These are phyloP conservation scores for Plantago rigida DNA, from an alignment of 305 asterid genomes.

Conservation along the genomic window DNA sequence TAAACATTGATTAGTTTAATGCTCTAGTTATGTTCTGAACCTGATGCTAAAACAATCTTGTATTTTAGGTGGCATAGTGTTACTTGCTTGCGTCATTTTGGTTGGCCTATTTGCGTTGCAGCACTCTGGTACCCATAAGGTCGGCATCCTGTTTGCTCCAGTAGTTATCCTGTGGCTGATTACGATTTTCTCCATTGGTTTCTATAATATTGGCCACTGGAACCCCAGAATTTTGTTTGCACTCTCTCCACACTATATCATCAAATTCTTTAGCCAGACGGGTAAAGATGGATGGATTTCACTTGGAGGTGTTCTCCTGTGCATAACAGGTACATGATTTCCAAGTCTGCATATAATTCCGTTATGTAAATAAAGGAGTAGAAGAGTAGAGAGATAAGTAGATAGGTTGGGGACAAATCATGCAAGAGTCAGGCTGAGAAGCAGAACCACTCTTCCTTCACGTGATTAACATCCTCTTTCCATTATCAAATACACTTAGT, in stretches of 20 bases:
- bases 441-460: conserved; percentile 12
- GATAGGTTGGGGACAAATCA: background rate
- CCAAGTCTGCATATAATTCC: background rate
- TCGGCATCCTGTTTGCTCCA: conserved; percentile 87
- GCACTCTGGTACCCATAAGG: conserved; percentile 89
- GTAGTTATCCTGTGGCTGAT: conserved; percentile 78
- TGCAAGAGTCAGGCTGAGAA: background rate
- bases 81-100: conserved; percentile 63
- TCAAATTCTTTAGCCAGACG: conserved; percentile 59
- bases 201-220: conserved; percentile 71
- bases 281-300: conserved; percentile 91
- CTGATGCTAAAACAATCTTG: conserved; percentile 23
- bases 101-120: conserved; percentile 93
- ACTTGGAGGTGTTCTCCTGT: conserved; percentile 88
- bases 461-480: conserved; percentile 10
- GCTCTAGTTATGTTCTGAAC: conserved; percentile 17
- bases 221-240: conserved; percentile 71
- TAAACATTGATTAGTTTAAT: background rate
- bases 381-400: background rate
- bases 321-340: conserved; percentile 56
- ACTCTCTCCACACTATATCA: conserved; percentile 78
- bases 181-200: conserved; percentile 63
- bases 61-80: conserved; percentile 50
- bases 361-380: background rate
- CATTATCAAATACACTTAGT: background rate